Conservation (phyloP, 768 basidiomycete genomes). For the Ephemerocybe angulata region DNA sequence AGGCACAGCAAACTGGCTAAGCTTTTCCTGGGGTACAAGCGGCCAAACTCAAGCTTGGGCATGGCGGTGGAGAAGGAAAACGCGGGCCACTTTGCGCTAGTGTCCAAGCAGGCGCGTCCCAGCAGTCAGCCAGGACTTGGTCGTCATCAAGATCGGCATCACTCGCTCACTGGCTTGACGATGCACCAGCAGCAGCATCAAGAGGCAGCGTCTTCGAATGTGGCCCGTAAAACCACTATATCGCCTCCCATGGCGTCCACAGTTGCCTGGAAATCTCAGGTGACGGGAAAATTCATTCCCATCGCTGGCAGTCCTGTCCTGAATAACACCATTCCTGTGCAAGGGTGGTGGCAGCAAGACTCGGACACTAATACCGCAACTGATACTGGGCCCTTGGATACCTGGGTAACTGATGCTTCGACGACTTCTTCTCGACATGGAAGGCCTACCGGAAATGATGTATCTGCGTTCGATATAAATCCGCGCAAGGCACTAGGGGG, state of each 20-base stretch:
- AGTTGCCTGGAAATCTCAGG: slow-evolving; percentile 13
- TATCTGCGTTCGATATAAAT: not conserved
- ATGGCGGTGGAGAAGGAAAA: not conserved
- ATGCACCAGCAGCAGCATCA: not conserved
- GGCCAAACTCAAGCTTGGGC: not conserved
- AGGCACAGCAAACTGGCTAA: not conserved
- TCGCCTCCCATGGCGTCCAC: slow-evolving; percentile 21
- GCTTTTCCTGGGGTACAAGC: not conserved
- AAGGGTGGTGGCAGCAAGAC: not conserved
- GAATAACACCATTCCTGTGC: slow-evolving; percentile 9
- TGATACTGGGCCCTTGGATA: not conserved
- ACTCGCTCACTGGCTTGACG: too few relatives aligned
- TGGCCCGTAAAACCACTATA: slow-evolving; percentile 23
- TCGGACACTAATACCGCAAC: not conserved
- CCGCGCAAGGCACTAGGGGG: not conserved
- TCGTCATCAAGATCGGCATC: not conserved
- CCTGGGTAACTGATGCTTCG: slow-evolving; percentile 4
- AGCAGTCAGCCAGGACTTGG: not conserved
- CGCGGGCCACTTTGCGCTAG: not conserved
- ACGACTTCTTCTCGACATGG: not conserved
- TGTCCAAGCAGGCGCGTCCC: too few relatives aligned
- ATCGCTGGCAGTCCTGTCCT: slow-evolving; percentile 11
- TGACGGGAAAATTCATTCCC: slow-evolving; percentile 10
- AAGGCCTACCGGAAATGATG: not conserved
- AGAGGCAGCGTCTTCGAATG: not conserved